phyloP scores from a whole-genome alignment of 2,329 filamentous ascomycete genomes.

The Teratosphaeria viscida region DNA sequence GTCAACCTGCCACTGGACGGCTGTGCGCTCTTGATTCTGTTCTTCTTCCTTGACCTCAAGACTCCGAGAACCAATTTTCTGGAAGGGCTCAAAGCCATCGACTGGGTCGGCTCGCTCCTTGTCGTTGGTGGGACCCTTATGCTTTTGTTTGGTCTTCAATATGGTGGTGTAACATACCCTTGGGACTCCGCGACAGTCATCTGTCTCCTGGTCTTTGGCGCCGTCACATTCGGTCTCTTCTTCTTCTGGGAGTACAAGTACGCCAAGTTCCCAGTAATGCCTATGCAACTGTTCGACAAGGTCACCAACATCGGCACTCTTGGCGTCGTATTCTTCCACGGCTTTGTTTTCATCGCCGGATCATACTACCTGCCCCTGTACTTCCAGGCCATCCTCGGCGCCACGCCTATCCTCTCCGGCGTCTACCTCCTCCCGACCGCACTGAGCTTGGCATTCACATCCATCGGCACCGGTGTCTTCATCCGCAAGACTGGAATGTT shows the following conservation, averaged over 20 bases:
- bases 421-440: conserved; percentile 41
- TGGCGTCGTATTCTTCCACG: conserved; percentile 59
- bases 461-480: conserved; percentile 27
- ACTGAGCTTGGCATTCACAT: conserved; percentile 23
- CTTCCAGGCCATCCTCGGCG: conserved; percentile 65
- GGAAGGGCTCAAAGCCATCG: conserved; percentile 53
- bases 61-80: conserved; percentile 53
- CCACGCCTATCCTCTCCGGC: conserved; percentile 59
- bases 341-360: conserved; percentile 63
- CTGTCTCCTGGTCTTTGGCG: conserved; percentile 66
- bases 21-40: conserved; percentile 46
- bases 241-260: conserved; percentile 62
- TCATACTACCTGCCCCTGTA: conserved; percentile 78
- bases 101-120: conserved; percentile 54
- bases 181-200: conserved; percentile 68
- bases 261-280: conserved; percentile 70
- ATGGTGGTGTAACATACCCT: conserved; percentile 64
- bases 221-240: conserved; percentile 51
- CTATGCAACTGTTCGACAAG: conserved; percentile 57
- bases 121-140: conserved; percentile 73
- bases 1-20: conserved; percentile 57
- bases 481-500: conserved; percentile 39
- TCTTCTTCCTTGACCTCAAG: conserved; percentile 56
- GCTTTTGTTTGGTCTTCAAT: conserved; percentile 76
- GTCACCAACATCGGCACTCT: conserved; percentile 57